phyloP scores from a whole-genome alignment of 495 filamentous ascomycete genomes.

The Massariosphaeria phaeospora region DNA sequence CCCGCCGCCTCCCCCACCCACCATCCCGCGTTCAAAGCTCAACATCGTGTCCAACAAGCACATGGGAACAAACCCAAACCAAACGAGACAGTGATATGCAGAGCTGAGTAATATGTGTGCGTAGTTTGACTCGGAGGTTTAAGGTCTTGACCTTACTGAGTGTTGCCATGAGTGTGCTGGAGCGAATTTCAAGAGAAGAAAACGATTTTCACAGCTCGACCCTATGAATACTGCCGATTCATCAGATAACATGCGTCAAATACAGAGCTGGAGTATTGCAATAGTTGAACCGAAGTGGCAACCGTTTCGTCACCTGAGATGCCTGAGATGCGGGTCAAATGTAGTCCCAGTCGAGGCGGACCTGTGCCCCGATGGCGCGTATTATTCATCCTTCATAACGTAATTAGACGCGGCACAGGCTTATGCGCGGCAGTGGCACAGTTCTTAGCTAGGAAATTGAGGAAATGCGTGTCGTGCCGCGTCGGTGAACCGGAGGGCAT shows the following conservation, averaged over 20 bases:
- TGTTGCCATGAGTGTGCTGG: too few relatives aligned
- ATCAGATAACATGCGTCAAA: background rate
- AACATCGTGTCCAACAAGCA: background rate
- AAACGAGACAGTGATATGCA: background rate
- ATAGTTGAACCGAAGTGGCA: slow-evolving; percentile 9
- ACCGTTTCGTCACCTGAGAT: slow-evolving; percentile 10
- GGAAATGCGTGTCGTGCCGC: background rate
- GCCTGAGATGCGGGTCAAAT: slow-evolving; percentile 2
- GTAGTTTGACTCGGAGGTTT: background rate
- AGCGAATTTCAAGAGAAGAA: too few relatives aligned
- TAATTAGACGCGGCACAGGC: slow-evolving; percentile 19
- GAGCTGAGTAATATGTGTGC: background rate
- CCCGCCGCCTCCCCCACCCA: too few relatives aligned
- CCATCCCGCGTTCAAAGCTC: background rate
- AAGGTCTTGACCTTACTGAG: too few relatives aligned
- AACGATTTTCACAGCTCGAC: background rate
- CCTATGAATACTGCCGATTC: background rate
- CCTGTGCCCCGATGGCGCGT: slow-evolving; percentile 6
- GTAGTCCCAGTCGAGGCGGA: background rate
- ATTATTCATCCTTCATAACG: background rate
- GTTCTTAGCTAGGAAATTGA: background rate
- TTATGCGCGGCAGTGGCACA: slow-evolving; percentile 4
- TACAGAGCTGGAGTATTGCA: background rate
- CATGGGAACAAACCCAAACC: background rate
- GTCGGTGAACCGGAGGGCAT: background rate